Percentiles rank a stretch among this genome's conserved stretches.
phyloP scores from a whole-genome alignment of 2,329 filamentous ascomycete genomes.

The Colletotrichum sansevieriae region DNA sequence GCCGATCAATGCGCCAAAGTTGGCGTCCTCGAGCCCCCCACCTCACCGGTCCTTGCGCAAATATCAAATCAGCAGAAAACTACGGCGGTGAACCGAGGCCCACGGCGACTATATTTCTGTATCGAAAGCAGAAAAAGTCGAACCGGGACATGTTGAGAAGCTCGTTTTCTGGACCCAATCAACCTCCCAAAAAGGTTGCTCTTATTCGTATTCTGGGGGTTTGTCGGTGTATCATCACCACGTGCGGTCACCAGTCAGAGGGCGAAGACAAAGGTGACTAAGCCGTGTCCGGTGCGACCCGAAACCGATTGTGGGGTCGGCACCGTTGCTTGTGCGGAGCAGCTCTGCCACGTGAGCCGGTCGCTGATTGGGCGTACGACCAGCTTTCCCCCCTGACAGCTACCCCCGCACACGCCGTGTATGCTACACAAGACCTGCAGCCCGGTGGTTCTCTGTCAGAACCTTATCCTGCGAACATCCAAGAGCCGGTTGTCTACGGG shows the following conservation, averaged over 20 bases:
- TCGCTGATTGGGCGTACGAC: slow-evolving; percentile 17
- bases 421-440: slow-evolving; percentile 34
- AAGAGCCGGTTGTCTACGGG: neutral
- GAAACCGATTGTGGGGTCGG: slow-evolving; percentile 26
- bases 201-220: slow-evolving; percentile 24
- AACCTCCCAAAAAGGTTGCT: neutral
- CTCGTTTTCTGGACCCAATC: neutral
- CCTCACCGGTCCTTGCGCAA: slow-evolving; percentile 33
- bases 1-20: slow-evolving; percentile 34
- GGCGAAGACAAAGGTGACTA: neutral
- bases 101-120: neutral
- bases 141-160: neutral
- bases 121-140: neutral
- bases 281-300: slow-evolving; percentile 21
- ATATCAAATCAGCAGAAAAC: slow-evolving; percentile 4
- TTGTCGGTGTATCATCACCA: slow-evolving; percentile 2
- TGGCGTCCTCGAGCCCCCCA: slow-evolving; percentile 11
- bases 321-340: slow-evolving; percentile 24
- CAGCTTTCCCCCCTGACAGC: slow-evolving; percentile 2
- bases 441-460: slow-evolving; percentile 25
- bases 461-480: slow-evolving; percentile 21
- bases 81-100: slow-evolving; percentile 16
- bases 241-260: neutral
- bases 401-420: slow-evolving; percentile 24
- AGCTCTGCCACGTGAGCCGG: neutral